Evolutionary conservation across 2,329 filamentous ascomycete species (phyloP), one percentile per base, ranked within the genome.

Genomic region (Penicillium sp.): DNA sequence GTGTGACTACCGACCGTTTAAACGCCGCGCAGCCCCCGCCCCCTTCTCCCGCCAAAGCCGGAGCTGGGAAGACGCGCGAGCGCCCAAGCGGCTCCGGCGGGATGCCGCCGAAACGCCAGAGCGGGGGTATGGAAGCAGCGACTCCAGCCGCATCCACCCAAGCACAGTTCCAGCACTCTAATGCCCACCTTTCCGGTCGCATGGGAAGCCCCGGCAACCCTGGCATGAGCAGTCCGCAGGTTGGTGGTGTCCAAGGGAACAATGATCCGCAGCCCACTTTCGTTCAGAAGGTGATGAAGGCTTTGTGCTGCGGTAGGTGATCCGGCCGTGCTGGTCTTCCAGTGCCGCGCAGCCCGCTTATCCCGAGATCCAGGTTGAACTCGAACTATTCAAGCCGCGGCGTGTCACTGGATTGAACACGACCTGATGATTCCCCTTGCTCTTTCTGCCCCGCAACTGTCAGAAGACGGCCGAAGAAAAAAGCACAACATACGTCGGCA

Each of bases 81-180:
- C 86, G 87, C 78, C 86, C 80, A 88, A 91, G 82, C 82, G 86
- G 76, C 74, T 82, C 81, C 78, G 86, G 82, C 78, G 84, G 81
- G 67, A 81, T 85, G 71, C 80, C 81, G 72, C 79, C 81, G 67
- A 88, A 91, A 78, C 83, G 89, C 76, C 82, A 81, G 74, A 90
- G 84, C 80, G 72, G 67, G 58, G 71, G 68, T 43, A 55, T 72
- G 70, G 88, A 95, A 70, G 82, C 87, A 71, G 82, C 83, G 66
- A 92, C 91, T 58, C 88, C 90, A 62, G 86, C 91, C 67, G 89
- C 87, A 64, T 95, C 89, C 67, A 96, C 89, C 57, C 89, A 95
- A 73, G 92, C 92, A 60, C 92, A 96, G 70, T 96, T 95, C 79
- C 90, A 95, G 77, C 92, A 89, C 80, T 95, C 89, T 76, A 88